Base-by-base conservation (phyloP, 2,329 filamentous ascomycete genomes). In the Diaporthe longicolla region DNA sequence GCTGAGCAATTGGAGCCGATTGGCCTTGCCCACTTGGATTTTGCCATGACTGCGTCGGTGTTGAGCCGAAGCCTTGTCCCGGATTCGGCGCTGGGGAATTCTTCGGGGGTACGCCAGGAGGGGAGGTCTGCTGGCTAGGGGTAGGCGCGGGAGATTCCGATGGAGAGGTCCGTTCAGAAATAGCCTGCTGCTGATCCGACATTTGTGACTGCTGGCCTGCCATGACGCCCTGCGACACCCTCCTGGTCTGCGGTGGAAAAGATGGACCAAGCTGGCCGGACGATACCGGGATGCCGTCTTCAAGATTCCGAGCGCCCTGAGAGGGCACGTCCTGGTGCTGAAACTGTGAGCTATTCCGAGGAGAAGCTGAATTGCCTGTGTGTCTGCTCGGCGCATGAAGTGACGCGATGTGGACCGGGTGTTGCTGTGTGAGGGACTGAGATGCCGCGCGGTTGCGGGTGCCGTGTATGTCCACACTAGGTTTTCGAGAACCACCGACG, bases 341-440 rank as follows among this genome's bases (percentile, higher is more conserved):
- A n/a, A 58, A 40, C 35, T 75, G 68, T 45, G 72, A 55, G 69
- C 69, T 74, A 29, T 63, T 40, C 48, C 37, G 66, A 40, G 75
- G 59, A 19, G 75, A 65, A 10, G 50, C 59, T 48, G 66, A 29
- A 37, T 70, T 45, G 71, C 68, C 50, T 21, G 73, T 55, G 26
- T 73, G 68, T 26, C 75, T 68, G 57, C 21, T 69, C 32, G 52
- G 66, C 37, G 75, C 70, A 35, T 75, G 73, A 29, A 76, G 75
- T 24, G 75, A 75, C 15, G 75, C 74, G 45, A 75, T 75, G 13
- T 75, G 74, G 54, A 70, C 68, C 8, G 74, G 72, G 4, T 74
- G 55, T 15, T 75, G 55, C 29, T 69, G 72, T 13, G 40, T 32
- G 55, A 32, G 57, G 13, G 58, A 63, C 32, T 70, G 57, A 17